These are phyloP conservation scores for Termitomyces sp. DNA, from an alignment of 768 basidiomycete genomes.

Conservation along the genomic window DNA sequence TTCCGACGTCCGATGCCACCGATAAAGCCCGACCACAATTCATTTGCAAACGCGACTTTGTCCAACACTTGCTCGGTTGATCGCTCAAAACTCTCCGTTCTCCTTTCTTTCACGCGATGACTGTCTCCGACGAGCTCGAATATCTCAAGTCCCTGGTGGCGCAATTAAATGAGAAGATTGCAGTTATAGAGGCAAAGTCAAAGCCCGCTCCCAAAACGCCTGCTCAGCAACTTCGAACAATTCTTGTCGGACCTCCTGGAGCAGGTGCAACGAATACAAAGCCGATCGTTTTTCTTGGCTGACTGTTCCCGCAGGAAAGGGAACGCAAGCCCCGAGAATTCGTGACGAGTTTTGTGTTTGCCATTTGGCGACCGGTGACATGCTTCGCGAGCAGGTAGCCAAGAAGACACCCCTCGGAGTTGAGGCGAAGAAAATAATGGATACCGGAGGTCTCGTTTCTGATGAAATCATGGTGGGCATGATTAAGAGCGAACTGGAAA, in stretches of 20 bases:
- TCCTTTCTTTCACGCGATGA: constrained; percentile 42
- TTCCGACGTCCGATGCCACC: constrained; percentile 9
- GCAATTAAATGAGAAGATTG: constrained; percentile 91
- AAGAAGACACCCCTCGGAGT: constrained; percentile 85
- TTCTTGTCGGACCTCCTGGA: constrained; percentile 95
- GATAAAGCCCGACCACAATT: constrained; percentile 31
- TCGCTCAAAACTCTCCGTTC: constrained; percentile 8
- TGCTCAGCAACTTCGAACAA: constrained; percentile 80
- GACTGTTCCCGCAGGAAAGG: constrained; percentile 69
- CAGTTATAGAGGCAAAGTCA: constrained; percentile 67
- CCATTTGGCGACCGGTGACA: constrained; percentile 98
- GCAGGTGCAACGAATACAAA: constrained; percentile 62
- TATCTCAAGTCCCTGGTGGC: constrained; percentile 91
- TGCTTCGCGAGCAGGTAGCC: constrained; percentile 92
- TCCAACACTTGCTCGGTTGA: constrained; percentile 11
- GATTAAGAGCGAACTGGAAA: constrained; percentile 94
- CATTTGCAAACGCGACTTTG: constrained; percentile 19
- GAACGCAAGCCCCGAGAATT: constrained; percentile 95
- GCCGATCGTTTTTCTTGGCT: not conserved
- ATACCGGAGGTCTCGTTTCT: constrained; percentile 88
- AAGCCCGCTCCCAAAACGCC: constrained; percentile 57
- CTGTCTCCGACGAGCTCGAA: constrained; percentile 77
- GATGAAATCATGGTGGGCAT: constrained; percentile 98
- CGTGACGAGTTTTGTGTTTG: constrained; percentile 93
- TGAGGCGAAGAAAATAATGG: constrained; percentile 97